These are phyloP conservation scores for Eucommia ulmoides DNA, from an alignment of 257 asterid species.

Conservation along the genomic window DNA sequence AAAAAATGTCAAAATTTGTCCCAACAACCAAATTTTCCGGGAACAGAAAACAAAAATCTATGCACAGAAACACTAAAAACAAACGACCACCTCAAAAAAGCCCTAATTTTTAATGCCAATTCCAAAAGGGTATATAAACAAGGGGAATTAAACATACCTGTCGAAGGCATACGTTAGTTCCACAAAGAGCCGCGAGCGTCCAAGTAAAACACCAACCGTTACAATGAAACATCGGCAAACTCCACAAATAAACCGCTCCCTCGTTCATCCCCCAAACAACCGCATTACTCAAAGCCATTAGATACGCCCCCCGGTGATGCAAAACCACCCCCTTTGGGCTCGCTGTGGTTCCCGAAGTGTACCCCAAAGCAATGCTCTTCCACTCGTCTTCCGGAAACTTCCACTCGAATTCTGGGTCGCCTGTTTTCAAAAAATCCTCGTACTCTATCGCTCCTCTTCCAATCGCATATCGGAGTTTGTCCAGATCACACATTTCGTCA, in stretches of 20 bases:
- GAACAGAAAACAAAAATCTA: too few relatives aligned
- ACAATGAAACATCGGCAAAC: conserved; percentile 91
- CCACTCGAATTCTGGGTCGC: conserved; percentile 64
- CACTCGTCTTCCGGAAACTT: conserved; percentile 85
- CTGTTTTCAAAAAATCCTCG: conserved; percentile 69
- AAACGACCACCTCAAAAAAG: too few relatives aligned
- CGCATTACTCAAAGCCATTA: conserved; percentile 70
- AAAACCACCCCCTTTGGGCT: conserved; percentile 95
- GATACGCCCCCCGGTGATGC: conserved; percentile 93
- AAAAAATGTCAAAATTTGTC: too few relatives aligned
- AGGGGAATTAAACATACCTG: too few relatives aligned
- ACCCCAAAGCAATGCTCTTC: conserved; percentile 88
- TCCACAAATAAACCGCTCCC: conserved; percentile 85
- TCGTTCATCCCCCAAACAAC: conserved; percentile 67
- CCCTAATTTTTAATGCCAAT: too few relatives aligned
- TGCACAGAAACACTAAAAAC: too few relatives aligned
- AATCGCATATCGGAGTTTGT: conserved; percentile 53
- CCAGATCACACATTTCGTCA: conserved; percentile 53
- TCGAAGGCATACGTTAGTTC: conserved; percentile 84
- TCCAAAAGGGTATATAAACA: too few relatives aligned
- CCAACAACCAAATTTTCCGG: too few relatives aligned
- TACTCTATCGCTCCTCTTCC: conserved; percentile 65
- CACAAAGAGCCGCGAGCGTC: conserved; percentile 81
- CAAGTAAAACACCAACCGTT: conserved; percentile 97
- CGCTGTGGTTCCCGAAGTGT: conserved; percentile 94